phyloP scores from a whole-genome alignment of 352 stramenopile genomes.

The Pythium pectinolyticum region DNA sequence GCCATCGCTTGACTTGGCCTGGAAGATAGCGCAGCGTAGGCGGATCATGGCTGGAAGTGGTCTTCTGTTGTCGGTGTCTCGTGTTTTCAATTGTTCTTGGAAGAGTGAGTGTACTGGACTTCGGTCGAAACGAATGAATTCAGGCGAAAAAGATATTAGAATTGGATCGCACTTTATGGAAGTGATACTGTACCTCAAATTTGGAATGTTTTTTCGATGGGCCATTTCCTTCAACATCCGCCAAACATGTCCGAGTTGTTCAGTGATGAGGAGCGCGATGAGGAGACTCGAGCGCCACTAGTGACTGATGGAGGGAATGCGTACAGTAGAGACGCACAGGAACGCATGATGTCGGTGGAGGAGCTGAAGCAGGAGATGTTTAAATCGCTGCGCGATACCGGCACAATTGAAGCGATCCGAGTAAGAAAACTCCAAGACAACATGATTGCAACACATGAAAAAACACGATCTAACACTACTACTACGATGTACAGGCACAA shows the following conservation, averaged over 20 bases:
- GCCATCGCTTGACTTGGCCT: too few species aligned
- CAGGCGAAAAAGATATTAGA: too few species aligned
- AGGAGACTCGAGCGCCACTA: too few species aligned
- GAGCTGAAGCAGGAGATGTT: conserved; percentile 75
- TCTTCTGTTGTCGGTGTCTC: too few species aligned
- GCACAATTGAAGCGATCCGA: conserved; percentile 61
- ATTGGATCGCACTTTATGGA: conserved; percentile 3
- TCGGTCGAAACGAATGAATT: background rate
- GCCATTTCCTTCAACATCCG: conserved; percentile 7
- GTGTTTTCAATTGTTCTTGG: too few species aligned
- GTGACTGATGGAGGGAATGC: background rate
- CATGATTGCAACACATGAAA: background rate
- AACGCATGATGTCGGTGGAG: conserved; percentile 53
- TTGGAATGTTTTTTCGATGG: conserved; percentile 23
- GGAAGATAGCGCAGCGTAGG: too few species aligned
- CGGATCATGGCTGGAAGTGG: too few species aligned
- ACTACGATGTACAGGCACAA: conserved; percentile 41
- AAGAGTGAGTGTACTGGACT: too few species aligned
- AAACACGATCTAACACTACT: background rate
- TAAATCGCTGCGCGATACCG: conserved; percentile 59
- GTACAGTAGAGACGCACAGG: background rate
- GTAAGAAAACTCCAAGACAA: conserved; percentile 20
- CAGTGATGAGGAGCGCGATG: conserved; percentile 7
- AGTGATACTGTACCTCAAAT: background rate
- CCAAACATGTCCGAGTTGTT: conserved; percentile 9